These are phyloP conservation scores for Leccinum imitatum DNA, from an alignment of 768 basidiomycete species.

Conservation along the genomic window DNA sequence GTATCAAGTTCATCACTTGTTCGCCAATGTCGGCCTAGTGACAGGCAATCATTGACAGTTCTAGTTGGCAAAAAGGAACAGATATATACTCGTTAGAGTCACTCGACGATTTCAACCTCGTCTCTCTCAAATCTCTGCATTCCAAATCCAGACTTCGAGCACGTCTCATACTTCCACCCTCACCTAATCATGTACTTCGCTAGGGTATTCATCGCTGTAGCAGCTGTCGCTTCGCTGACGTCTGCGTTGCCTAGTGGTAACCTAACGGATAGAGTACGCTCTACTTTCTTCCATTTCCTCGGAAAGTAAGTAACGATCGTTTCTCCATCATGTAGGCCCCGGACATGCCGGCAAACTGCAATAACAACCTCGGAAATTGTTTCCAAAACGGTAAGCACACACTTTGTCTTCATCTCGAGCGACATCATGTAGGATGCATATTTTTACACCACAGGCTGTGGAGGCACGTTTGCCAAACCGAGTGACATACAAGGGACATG, in stretches of 20 bases:
- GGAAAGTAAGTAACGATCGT: neutral
- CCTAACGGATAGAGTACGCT: neutral
- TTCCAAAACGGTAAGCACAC: neutral
- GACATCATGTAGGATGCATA: neutral
- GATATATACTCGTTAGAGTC: neutral
- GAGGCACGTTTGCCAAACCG: neutral
- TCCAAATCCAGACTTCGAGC: neutral
- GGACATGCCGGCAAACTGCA: neutral
- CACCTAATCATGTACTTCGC: neutral
- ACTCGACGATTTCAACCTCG: neutral
- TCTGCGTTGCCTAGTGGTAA: neutral
- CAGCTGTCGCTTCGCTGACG: neutral
- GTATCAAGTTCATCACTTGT: no score
- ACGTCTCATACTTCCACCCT: neutral
- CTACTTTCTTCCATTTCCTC: neutral
- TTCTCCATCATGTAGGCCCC: neutral
- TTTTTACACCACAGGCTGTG: neutral
- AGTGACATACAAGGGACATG: neutral
- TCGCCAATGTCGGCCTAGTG: no score
- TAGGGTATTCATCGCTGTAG: neutral
- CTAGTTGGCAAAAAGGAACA: neutral
- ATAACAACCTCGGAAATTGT: neutral
- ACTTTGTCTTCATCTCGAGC: neutral
- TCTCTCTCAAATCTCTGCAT: neutral
- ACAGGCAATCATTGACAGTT: neutral